These are phyloP conservation scores for Podaxis pistillaris DNA, from an alignment of 768 basidiomycete species.

Conservation along the genomic window DNA sequence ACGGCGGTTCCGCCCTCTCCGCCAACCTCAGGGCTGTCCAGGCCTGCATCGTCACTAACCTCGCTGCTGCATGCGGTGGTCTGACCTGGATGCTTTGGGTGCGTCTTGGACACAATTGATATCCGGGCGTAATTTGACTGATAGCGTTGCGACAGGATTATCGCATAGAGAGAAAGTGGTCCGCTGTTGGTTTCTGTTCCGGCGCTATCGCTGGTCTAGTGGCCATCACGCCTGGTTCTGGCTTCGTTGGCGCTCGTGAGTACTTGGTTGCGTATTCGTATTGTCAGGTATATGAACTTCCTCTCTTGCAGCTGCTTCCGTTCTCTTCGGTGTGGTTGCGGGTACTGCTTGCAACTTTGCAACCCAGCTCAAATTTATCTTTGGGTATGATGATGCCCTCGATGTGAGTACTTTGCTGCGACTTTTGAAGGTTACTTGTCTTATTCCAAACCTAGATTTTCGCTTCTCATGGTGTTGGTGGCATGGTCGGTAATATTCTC, in stretches of 20 bases:
- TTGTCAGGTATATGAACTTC: not conserved
- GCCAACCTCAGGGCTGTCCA: constrained; percentile 86
- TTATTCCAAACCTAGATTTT: constrained; percentile 65
- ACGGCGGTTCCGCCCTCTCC: constrained; percentile 87
- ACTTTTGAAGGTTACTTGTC: not conserved
- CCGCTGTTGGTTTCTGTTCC: constrained; percentile 91
- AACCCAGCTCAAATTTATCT: constrained; percentile 88
- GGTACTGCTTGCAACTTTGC: constrained; percentile 90
- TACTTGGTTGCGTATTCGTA: not conserved
- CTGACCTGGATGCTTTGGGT: constrained; percentile 93
- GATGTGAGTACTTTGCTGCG: constrained; percentile 50
- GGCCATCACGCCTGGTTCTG: constrained; percentile 84
- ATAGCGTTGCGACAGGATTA: constrained; percentile 57
- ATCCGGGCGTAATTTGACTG: not conserved
- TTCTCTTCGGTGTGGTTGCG: constrained; percentile 82
- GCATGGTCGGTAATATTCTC: constrained; percentile 77
- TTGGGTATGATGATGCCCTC: constrained; percentile 75
- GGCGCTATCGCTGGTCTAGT: constrained; percentile 91
- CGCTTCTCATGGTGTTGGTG: constrained; percentile 79
- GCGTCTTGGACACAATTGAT: constrained; percentile 17
- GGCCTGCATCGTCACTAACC: constrained; percentile 92
- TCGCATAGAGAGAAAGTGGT: constrained; percentile 92
- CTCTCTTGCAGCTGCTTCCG: constrained; percentile 60
- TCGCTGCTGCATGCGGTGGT: constrained; percentile 87
- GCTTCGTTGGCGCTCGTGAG: constrained; percentile 73